These are phyloP conservation scores for Globomyces pollinis-pini DNA, from an alignment of 192 early-diverging fungal genomes.

Conservation along the genomic window DNA sequence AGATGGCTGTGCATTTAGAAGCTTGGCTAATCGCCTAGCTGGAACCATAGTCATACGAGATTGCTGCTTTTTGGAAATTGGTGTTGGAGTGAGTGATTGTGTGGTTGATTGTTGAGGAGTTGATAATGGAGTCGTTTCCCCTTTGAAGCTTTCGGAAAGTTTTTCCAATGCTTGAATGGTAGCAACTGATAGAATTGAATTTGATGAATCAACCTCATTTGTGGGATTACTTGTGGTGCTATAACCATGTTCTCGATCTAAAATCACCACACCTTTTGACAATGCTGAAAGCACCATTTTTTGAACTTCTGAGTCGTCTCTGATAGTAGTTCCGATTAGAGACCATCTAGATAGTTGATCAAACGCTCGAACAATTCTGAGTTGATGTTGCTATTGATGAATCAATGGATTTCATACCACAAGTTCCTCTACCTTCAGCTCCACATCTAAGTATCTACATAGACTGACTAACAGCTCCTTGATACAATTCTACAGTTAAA, in stretches of 20 bases:
- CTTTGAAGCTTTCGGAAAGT: conserved; percentile 4
- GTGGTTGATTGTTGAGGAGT: background rate
- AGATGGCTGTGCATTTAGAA: background rate
- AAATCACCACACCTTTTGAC: conserved; percentile 58
- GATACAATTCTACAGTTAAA: conserved; percentile 45
- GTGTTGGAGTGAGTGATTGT: background rate
- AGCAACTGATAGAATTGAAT: background rate
- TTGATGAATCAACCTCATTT: background rate
- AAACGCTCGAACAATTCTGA: conserved; percentile 60
- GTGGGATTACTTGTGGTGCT: conserved; percentile 9
- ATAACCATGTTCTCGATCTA: conserved; percentile 53
- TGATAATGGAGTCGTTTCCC: conserved; percentile 2
- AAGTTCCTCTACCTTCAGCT: conserved; percentile 46
- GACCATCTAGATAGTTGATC: conserved; percentile 72
- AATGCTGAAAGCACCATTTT: conserved; percentile 60
- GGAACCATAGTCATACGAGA: background rate
- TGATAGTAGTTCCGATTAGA: conserved; percentile 68
- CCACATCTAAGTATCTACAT: conserved; percentile 62
- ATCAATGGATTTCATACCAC: no score
- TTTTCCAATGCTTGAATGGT: background rate
- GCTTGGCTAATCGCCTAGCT: background rate
- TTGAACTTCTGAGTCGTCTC: conserved; percentile 61
- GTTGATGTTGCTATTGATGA: no score
- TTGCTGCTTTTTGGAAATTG: background rate
- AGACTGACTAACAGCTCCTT: conserved; percentile 54